Evolutionary conservation across 2,329 filamentous ascomycete species (phyloP).

Genomic region (Verticillium klebahnii): DNA sequence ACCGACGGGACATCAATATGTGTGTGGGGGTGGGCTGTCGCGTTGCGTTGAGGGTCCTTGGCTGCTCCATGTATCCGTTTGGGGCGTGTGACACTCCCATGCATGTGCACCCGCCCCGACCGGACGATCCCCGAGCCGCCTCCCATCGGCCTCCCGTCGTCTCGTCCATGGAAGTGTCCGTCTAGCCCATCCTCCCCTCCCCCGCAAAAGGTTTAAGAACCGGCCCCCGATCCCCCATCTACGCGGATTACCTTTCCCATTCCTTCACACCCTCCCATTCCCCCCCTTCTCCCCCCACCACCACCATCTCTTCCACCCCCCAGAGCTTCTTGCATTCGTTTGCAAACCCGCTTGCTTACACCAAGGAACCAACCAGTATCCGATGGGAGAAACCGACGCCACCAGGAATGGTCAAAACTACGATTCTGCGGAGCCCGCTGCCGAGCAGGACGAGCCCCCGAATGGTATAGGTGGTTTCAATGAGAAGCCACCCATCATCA

Average conservation of each 20-base stretch:
- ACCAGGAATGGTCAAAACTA: slow-evolving; percentile 15
- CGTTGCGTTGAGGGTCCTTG: background rate
- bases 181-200: background rate
- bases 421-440: slow-evolving; percentile 14
- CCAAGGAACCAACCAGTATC: slow-evolving; percentile 11
- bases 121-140: background rate
- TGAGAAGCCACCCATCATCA: background rate
- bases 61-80: background rate
- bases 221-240: background rate
- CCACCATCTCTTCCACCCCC: background rate
- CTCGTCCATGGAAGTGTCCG: background rate
- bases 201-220: background rate
- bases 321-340: background rate
- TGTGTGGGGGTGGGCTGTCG: background rate
- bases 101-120: background rate
- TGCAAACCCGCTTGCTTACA: background rate
- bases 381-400: slow-evolving; percentile 16
- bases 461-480: slow-evolving; percentile 6
- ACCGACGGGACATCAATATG: background rate
- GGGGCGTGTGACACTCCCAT: background rate
- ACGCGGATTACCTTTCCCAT: background rate
- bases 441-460: slow-evolving; percentile 16
- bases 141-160: background rate
- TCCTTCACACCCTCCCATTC: background rate
- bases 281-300: background rate